Conservation (phyloP, 2,329 filamentous ascomycete species). For the Diaporthe sp. region DNA sequence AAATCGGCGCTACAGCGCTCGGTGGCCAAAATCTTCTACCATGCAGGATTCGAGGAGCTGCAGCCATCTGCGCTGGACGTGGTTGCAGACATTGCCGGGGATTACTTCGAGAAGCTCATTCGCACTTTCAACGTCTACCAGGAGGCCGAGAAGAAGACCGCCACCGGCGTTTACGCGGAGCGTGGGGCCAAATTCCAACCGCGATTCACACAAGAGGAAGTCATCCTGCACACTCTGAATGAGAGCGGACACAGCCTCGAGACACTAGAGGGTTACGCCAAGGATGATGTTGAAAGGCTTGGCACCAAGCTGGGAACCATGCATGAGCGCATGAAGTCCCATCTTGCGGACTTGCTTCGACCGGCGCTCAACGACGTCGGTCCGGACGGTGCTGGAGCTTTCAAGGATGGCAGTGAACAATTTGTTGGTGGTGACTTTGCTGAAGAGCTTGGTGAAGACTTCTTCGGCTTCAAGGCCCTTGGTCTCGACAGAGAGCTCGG, state of each 20-base stretch:
- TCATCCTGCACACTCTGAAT: slow-evolving; percentile 85
- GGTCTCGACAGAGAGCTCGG: slow-evolving; percentile 93
- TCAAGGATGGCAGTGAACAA: slow-evolving; percentile 96
- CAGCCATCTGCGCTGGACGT: slow-evolving; percentile 94
- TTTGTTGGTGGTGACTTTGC: slow-evolving; percentile 97
- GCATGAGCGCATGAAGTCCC: slow-evolving; percentile 93
- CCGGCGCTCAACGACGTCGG: slow-evolving; percentile 86
- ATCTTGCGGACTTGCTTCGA: slow-evolving; percentile 91
- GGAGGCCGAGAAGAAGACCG: slow-evolving; percentile 81
- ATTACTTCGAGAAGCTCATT: slow-evolving; percentile 89
- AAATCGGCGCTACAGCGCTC: slow-evolving; percentile 88
- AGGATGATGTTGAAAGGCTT: slow-evolving; percentile 91
- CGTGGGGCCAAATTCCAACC: slow-evolving; percentile 63
- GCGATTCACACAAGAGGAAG: slow-evolving; percentile 84
- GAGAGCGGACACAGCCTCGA: slow-evolving; percentile 88
- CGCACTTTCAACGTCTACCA: slow-evolving; percentile 84
- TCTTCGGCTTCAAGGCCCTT: slow-evolving; percentile 97
- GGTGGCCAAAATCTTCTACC: slow-evolving; percentile 94
- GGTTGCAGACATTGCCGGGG: slow-evolving; percentile 87
- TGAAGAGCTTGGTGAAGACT: slow-evolving; percentile 97
- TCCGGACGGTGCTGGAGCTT: slow-evolving; percentile 87
- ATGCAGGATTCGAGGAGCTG: slow-evolving; percentile 95
- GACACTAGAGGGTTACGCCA: slow-evolving; percentile 84
- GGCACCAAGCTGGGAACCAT: slow-evolving; percentile 82
- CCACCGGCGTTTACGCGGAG: slow-evolving; percentile 51